Conservation (phyloP, 768 basidiomycete species). For the Coprinopsis cinerea region DNA sequence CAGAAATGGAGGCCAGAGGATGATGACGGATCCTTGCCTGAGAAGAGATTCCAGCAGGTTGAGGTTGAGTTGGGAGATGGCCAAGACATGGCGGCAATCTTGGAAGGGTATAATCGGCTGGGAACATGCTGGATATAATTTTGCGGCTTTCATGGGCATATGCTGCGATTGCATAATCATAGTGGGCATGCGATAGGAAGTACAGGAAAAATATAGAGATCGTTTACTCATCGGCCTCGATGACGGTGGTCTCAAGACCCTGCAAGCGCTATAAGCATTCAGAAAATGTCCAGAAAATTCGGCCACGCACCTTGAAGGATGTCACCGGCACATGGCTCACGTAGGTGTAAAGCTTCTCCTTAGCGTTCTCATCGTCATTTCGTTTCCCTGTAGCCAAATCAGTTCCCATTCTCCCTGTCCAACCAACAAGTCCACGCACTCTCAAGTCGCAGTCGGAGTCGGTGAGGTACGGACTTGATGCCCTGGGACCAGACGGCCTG, state of each 20-base stretch:
- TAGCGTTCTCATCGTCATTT: conserved; percentile 98
- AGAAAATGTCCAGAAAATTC: not conserved
- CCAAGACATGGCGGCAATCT: too few relatives aligned
- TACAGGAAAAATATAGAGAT: not conserved
- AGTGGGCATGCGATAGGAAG: not conserved
- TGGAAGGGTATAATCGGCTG: too few relatives aligned
- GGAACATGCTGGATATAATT: too few relatives aligned
- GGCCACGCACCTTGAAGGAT: conserved; percentile 71
- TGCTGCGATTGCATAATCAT: conserved; percentile 1
- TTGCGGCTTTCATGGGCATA: too few relatives aligned
- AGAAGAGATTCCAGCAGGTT: too few relatives aligned
- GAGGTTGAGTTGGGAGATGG: too few relatives aligned
- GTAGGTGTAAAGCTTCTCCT: conserved; percentile 95
- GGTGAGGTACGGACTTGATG: conserved; percentile 89
- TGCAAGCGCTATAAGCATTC: conserved; percentile 24
- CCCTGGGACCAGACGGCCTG: conserved; percentile 92
- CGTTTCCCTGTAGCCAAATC: conserved; percentile 66
- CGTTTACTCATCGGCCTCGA: conserved; percentile 49
- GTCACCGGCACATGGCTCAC: conserved; percentile 74
- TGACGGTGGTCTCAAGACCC: conserved; percentile 80
- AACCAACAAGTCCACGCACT: conserved; percentile 37
- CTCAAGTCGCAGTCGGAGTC: conserved; percentile 91
- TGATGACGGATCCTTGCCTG: too few relatives aligned
- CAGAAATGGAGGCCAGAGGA: too few relatives aligned
- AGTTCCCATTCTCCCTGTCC: not conserved